Evolutionary conservation across 2,329 filamentous ascomycete species (phyloP).

Genomic region (Herpotrichia juniperi): DNA sequence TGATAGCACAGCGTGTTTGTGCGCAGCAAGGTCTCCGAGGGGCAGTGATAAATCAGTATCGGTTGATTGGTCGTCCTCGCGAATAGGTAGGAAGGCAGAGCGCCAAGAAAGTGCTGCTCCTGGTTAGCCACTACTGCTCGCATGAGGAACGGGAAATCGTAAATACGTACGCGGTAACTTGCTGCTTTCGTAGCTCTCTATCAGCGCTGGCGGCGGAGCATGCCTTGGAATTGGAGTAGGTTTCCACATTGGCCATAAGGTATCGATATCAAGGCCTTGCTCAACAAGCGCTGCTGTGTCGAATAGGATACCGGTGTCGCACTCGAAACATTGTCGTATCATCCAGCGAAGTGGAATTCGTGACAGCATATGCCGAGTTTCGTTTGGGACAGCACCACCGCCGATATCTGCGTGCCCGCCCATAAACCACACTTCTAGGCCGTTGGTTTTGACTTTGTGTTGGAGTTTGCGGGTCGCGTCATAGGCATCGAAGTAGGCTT

Average conservation of each 20-base stretch:
- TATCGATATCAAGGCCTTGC: conserved; percentile 50
- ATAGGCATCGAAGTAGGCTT: conserved; percentile 20
- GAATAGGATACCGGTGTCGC: conserved; percentile 54
- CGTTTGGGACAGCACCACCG: conserved; percentile 51
- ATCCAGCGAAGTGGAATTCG: conserved; percentile 57
- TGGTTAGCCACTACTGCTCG: no score
- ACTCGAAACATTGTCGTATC: conserved; percentile 55
- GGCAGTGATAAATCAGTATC: no score
- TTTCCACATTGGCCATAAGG: conserved; percentile 49
- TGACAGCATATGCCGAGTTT: conserved; percentile 50
- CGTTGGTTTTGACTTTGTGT: conserved; percentile 28
- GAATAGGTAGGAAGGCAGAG: conserved; percentile 20
- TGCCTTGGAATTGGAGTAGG: conserved; percentile 34
- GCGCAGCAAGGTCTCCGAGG: conserved; percentile 19
- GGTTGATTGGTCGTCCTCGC: conserved; percentile 4
- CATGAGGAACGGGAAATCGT: no score
- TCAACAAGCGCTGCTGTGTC: conserved; percentile 47
- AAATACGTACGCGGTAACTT: conserved; percentile 41
- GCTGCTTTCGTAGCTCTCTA: conserved; percentile 45
- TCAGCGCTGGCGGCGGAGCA: conserved; percentile 42
- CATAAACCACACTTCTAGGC: conserved; percentile 51
- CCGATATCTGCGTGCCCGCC: conserved; percentile 52
- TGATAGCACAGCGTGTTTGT: conserved; percentile 34
- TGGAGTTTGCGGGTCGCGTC: conserved; percentile 18
- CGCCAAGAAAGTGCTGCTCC: conserved; percentile 39